These are phyloP conservation scores for Malus fusca DNA, from an alignment of 306 rosid species.

Conservation along the genomic window DNA sequence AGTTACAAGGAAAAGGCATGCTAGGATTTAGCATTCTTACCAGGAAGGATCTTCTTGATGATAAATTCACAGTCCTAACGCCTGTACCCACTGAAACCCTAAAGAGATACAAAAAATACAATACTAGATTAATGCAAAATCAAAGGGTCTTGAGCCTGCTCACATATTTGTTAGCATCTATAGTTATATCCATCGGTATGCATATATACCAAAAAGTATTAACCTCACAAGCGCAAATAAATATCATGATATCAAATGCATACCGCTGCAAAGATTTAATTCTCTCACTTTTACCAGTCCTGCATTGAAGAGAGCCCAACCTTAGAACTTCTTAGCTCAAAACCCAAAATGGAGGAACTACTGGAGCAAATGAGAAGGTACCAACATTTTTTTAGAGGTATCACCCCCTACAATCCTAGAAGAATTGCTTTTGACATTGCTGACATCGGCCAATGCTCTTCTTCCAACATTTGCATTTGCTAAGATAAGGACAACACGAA, in stretches of 20 bases:
- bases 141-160: background rate
- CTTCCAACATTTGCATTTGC: slow-evolving; percentile 37
- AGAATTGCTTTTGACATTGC: slow-evolving; percentile 48
- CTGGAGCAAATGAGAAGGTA: slow-evolving; percentile 1
- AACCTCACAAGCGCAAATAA: background rate
- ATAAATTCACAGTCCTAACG: slow-evolving; percentile 22
- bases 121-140: slow-evolving; percentile 1
- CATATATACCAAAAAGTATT: background rate
- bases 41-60: slow-evolving; percentile 49
- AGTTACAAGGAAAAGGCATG: background rate
- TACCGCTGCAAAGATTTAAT: slow-evolving; percentile 9
- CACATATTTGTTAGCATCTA: background rate
- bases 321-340: background rate
- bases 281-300: slow-evolving; percentile 11
- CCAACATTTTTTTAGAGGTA: slow-evolving; percentile 59
- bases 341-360: background rate
- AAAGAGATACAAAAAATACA: slow-evolving; percentile 10
- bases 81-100: slow-evolving; percentile 50
- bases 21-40: slow-evolving; percentile 27
- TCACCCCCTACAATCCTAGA: slow-evolving; percentile 20
- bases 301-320: background rate
- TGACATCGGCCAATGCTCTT: slow-evolving; percentile 71
- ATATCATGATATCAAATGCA: background rate
- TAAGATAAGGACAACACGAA: slow-evolving; percentile 18
- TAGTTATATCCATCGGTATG: background rate